Evolutionary conservation across 352 stramenopile genomes (phyloP).

Genomic region (Aphanomyces stellatus): DNA sequence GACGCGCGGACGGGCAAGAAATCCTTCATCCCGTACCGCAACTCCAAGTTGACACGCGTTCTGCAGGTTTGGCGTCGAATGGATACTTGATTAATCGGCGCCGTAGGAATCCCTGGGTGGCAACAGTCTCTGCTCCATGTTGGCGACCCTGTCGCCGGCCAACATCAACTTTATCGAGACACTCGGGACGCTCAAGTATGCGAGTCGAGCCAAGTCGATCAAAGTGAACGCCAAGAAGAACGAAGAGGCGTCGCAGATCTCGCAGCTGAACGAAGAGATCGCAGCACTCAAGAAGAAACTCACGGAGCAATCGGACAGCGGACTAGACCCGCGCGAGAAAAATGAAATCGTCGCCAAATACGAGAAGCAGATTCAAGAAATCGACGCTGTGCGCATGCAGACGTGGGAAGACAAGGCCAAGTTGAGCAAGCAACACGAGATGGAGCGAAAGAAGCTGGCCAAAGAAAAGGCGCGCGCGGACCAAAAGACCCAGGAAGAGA

Average conservation of each 20-base stretch:
- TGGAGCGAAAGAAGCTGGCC: conserved; percentile 71
- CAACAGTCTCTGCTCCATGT: conserved; percentile 93
- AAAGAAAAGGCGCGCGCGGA: conserved; percentile 72
- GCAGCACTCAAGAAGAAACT: conserved; percentile 82
- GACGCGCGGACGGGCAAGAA: conserved; percentile 74
- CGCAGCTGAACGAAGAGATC: conserved; percentile 86
- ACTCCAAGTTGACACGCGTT: conserved; percentile 92
- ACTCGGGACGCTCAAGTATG: conserved; percentile 94
- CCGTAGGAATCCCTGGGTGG: conserved; percentile 80
- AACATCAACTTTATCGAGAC: conserved; percentile 95
- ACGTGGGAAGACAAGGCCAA: conserved; percentile 85
- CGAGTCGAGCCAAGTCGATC: conserved; percentile 90
- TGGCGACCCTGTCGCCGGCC: conserved; percentile 90
- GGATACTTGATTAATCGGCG: background rate
- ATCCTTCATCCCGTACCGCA: conserved; percentile 89
- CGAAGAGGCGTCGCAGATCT: conserved; percentile 85
- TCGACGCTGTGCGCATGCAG: conserved; percentile 73
- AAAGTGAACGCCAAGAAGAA: conserved; percentile 92
- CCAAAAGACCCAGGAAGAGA: conserved; percentile 71
- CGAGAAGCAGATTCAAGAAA: conserved; percentile 85
- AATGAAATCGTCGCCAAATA: conserved; percentile 83
- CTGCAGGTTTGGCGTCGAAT: conserved; percentile 36
- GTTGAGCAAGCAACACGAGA: conserved; percentile 77
- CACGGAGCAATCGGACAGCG: conserved; percentile 49
- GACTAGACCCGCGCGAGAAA: conserved; percentile 76